Evolutionary conservation across 352 stramenopile genomes (phyloP).

Genomic region (Globisporangium camurandrum): DNA sequence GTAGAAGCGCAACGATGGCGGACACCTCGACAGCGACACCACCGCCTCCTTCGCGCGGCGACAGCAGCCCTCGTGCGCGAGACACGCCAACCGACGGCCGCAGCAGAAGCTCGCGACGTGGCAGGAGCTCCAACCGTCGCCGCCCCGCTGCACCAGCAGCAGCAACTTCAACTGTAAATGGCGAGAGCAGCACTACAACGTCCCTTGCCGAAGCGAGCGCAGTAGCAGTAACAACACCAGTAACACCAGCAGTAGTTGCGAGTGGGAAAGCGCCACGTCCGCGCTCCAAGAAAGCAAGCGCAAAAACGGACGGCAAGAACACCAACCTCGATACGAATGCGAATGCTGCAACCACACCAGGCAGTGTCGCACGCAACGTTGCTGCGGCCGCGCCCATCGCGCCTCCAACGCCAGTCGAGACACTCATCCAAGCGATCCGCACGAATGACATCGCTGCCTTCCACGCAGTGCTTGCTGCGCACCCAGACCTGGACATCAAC

Average conservation of each 20-base stretch:
- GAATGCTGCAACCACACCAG: neutral
- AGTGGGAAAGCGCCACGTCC: neutral
- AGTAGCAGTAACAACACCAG: too few species aligned
- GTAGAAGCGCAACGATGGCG: neutral
- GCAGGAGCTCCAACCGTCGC: neutral
- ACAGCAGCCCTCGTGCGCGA: neutral
- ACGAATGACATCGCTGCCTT: conserved; percentile 6
- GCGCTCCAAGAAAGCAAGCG: neutral
- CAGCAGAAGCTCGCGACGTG: neutral
- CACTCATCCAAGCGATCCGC: conserved; percentile 13
- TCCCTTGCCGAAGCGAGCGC: too few species aligned
- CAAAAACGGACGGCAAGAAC: neutral
- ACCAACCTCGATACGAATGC: neutral
- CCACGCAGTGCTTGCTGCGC: conserved; percentile 2
- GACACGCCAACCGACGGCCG: neutral
- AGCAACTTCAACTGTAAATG: neutral
- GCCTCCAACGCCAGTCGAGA: conserved; percentile 8
- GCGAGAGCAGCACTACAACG: neutral
- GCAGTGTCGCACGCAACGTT: neutral
- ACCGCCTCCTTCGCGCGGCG: too few species aligned
- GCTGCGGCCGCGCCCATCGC: neutral
- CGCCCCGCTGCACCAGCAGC: neutral
- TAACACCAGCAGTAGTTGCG: neutral
- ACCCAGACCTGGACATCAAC: conserved; percentile 28
- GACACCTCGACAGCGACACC: neutral